Conservation (phyloP, 371 early-diverging fungal species). For the Nematocida minor region DNA sequence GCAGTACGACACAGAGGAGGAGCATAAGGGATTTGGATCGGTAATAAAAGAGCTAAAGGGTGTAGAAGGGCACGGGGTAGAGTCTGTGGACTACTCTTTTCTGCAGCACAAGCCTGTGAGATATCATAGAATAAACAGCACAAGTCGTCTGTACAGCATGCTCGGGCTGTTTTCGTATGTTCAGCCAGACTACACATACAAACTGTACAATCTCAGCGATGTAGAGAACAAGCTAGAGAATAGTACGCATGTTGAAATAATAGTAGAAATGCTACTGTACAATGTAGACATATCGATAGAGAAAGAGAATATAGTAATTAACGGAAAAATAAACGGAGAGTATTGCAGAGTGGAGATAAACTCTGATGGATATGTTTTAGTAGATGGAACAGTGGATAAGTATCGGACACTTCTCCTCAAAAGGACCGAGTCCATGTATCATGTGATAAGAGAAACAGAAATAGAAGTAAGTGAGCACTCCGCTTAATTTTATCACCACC, state of each 20-base stretch:
- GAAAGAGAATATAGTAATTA: background rate
- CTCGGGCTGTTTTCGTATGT: background rate
- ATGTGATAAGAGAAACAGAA: background rate
- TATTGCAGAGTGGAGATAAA: background rate
- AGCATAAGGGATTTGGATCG: background rate
- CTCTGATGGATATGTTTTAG: background rate
- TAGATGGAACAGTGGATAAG: background rate
- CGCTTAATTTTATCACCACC: too few species aligned
- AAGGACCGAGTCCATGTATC: background rate
- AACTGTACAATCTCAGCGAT: background rate
- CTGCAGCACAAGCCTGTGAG: background rate
- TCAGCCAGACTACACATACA: background rate
- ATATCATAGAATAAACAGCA: background rate
- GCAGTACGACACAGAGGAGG: background rate
- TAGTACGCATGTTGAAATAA: background rate
- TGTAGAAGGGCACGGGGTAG: background rate
- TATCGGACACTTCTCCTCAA: conserved; percentile 13
- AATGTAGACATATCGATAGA: background rate
- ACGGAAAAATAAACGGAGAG: background rate
- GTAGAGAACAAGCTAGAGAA: background rate
- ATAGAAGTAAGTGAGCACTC: too few species aligned
- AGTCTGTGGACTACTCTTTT: background rate
- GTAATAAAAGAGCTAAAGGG: background rate
- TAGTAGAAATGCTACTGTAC: conserved; percentile 1
- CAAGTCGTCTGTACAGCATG: background rate